Conservation (phyloP, 2,329 filamentous ascomycete genomes). For the Arachnomyces sp. region DNA sequence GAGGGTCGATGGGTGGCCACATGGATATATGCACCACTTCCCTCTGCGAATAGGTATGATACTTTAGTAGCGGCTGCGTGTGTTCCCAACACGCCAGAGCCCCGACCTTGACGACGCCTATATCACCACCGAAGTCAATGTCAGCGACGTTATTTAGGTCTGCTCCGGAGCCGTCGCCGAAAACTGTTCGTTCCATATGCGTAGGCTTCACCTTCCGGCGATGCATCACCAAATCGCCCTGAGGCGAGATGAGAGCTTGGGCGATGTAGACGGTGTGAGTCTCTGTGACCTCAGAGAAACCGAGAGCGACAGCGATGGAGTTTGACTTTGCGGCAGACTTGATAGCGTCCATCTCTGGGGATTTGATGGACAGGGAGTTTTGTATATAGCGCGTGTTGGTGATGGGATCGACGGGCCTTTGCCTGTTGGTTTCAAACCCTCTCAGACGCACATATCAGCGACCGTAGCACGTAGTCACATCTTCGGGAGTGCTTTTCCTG, state of each 20-base stretch:
- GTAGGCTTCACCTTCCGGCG: slow-evolving; percentile 48
- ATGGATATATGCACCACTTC: slow-evolving; percentile 43
- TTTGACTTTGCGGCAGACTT: slow-evolving; percentile 26
- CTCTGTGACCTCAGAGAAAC: slow-evolving; percentile 35
- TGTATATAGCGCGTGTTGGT: slow-evolving; percentile 25
- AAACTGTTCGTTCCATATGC: slow-evolving; percentile 47
- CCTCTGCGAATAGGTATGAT: slow-evolving; percentile 37
- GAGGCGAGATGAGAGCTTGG: slow-evolving; percentile 37
- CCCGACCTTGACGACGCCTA: slow-evolving; percentile 27
- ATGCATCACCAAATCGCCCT: slow-evolving; percentile 34
- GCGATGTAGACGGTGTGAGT: slow-evolving; percentile 39
- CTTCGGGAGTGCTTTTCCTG: slow-evolving; percentile 6
- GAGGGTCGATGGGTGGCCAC: slow-evolving; percentile 35
- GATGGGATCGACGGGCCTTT: slow-evolving; percentile 23
- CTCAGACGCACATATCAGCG: too few species aligned
- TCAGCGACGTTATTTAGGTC: slow-evolving; percentile 37
- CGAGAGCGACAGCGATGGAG: slow-evolving; percentile 38
- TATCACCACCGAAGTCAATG: slow-evolving; percentile 25
- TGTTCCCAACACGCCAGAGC: slow-evolving; percentile 47
- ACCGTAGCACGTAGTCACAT: neutral
- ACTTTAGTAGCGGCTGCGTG: slow-evolving; percentile 44
- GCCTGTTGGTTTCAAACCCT: slow-evolving; percentile 17
- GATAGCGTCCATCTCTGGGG: slow-evolving; percentile 32
- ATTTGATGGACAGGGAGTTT: slow-evolving; percentile 24
- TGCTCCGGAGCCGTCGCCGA: slow-evolving; percentile 38